phyloP scores from a whole-genome alignment of 2,329 filamentous ascomycete genomes.

The Claviceps citrina region DNA sequence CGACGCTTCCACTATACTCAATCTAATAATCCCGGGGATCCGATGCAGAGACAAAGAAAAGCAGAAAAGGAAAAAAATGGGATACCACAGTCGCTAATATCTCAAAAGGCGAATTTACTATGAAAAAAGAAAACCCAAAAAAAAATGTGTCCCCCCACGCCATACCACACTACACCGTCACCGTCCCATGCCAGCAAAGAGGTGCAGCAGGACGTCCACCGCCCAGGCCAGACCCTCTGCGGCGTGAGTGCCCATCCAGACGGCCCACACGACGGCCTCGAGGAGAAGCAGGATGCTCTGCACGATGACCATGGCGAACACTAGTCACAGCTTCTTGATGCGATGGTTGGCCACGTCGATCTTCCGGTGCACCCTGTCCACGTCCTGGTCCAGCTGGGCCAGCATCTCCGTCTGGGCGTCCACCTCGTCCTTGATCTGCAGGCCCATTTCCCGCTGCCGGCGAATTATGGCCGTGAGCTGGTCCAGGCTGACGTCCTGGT shows the following conservation, averaged over 20 bases:
- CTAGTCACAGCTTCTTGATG: conserved; percentile 46
- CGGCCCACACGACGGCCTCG: conserved; percentile 17
- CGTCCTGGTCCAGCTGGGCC: conserved; percentile 49
- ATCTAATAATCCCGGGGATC: no score
- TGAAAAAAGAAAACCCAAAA: background rate
- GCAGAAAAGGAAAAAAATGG: no score
- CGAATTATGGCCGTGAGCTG: conserved; percentile 53
- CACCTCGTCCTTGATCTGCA: conserved; percentile 61
- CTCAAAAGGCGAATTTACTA: no score
- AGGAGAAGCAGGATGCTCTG: conserved; percentile 15
- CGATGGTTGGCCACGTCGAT: conserved; percentile 59
- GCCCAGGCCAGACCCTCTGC: conserved; percentile 15
- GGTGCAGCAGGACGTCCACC: conserved; percentile 13
- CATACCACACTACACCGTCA: background rate
- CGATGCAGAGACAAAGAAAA: no score
- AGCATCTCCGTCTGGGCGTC: conserved; percentile 57
- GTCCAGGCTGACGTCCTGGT: conserved; percentile 61
- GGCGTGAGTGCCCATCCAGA: conserved; percentile 14
- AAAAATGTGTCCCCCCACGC: no score
- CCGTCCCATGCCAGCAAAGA: conserved; percentile 12
- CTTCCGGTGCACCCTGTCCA: conserved; percentile 51
- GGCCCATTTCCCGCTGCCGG: conserved; percentile 62
- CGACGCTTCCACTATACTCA: no score
- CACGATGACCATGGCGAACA: conserved; percentile 12
- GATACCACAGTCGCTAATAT: no score